Evolutionary conservation across 1,284 basidiomycete species (phyloP).

Genomic region (Porodaedalea pini): DNA sequence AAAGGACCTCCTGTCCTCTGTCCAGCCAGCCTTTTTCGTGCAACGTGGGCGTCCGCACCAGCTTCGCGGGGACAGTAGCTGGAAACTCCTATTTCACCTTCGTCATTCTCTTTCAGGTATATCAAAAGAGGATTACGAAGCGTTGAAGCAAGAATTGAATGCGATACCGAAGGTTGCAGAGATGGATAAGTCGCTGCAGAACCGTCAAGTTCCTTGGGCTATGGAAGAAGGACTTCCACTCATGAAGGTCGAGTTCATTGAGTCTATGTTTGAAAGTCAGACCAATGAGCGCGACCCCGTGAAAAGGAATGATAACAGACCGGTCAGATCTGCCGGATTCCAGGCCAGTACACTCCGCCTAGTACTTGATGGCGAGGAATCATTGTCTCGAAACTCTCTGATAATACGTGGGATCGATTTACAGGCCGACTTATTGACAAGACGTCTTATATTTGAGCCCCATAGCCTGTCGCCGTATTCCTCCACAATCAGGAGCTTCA

Average conservation of each 20-base stretch:
- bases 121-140: neutral
- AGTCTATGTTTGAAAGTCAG: constrained; percentile 2
- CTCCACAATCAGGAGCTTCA: constrained; percentile 15
- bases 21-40: constrained; percentile 75
- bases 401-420: constrained; percentile 2
- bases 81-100: constrained; percentile 71
- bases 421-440: constrained; percentile 9
- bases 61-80: constrained; percentile 59
- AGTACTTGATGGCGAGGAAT: neutral
- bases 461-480: constrained; percentile 12
- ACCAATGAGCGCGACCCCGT: neutral
- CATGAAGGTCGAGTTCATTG: constrained; percentile 8
- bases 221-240: constrained; percentile 13
- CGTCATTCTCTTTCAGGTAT: constrained; percentile 48
- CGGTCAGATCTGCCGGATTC: neutral
- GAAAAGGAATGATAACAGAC: constrained; percentile 10
- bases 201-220: constrained; percentile 11
- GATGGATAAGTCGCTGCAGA: neutral
- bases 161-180: neutral
- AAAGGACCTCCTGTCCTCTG: constrained; percentile 72
- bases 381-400: constrained; percentile 9
- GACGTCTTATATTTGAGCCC: constrained; percentile 15
- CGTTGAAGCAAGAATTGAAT: neutral
- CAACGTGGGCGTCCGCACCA: constrained; percentile 64
- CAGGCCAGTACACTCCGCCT: constrained; percentile 1